Conservation (phyloP, 1,139 yeast species). For the Sugiyamaella japonica region DNA sequence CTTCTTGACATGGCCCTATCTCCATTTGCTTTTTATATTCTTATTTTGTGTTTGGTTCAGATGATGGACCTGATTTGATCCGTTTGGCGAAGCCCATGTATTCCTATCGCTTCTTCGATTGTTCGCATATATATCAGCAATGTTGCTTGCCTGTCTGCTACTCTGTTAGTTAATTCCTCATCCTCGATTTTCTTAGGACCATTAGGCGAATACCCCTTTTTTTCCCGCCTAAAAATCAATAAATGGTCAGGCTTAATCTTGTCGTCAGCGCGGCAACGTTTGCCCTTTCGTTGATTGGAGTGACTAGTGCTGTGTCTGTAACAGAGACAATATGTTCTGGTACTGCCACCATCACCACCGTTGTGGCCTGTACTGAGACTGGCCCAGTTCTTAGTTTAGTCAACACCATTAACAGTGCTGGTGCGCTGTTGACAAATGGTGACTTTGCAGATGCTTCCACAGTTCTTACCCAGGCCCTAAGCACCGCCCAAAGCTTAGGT, state of each 20-base stretch:
- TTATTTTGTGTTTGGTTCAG: background rate
- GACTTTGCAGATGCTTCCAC: background rate
- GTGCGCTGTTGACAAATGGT: background rate
- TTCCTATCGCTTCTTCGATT: background rate
- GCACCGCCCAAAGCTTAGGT: background rate
- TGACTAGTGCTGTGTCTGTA: slow-evolving; percentile 3
- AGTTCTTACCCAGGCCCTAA: background rate
- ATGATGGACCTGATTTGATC: background rate
- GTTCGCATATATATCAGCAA: slow-evolving; percentile 3
- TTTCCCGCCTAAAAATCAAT: background rate
- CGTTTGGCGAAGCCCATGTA: background rate
- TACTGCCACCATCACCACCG: background rate
- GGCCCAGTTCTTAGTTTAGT: background rate
- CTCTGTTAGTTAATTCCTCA: background rate
- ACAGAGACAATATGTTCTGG: background rate
- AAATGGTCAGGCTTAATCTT: slow-evolving; percentile 13
- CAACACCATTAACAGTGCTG: background rate
- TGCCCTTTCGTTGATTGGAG: slow-evolving; percentile 8
- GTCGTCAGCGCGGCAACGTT: slow-evolving; percentile 9
- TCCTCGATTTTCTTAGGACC: background rate
- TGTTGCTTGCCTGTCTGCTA: background rate
- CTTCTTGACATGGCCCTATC: background rate
- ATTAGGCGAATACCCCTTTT: slow-evolving; percentile 14
- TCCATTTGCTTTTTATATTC: background rate
- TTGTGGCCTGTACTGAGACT: slow-evolving; percentile 1